Conservation (phyloP, 2,329 filamentous ascomycete species). For the Claviceps cyperi region DNA sequence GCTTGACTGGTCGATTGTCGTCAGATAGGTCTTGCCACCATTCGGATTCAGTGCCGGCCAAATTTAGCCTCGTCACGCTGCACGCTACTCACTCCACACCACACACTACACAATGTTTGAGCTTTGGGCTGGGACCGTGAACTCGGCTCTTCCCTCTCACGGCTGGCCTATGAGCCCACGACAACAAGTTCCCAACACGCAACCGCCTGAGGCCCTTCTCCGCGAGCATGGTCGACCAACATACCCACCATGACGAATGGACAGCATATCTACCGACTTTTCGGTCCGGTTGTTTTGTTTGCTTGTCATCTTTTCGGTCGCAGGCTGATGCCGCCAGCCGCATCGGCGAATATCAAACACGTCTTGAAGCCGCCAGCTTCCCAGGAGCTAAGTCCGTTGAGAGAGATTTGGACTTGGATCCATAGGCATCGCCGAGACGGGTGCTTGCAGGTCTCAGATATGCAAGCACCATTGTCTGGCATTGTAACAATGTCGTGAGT, state of each 20-base stretch:
- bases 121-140: neutral
- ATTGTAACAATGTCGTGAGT: neutral
- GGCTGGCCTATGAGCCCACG: neutral
- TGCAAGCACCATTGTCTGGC: conserved; percentile 4
- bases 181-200: neutral
- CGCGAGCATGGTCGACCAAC: neutral
- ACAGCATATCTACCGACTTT: conserved; percentile 6
- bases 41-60: neutral
- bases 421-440: conserved; percentile 9
- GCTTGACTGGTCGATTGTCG: neutral
- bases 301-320: conserved; percentile 4
- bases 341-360: conserved; percentile 5
- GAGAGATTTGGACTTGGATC: conserved; percentile 3
- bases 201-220: neutral
- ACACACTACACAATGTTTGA: neutral
- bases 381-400: conserved; percentile 1
- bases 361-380: neutral
- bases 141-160: neutral
- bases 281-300: conserved; percentile 7
- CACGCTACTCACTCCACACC: too few relatives aligned
- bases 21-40: neutral
- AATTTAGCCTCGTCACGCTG: too few relatives aligned
- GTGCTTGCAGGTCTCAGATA: conserved; percentile 9
- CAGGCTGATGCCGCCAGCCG: conserved; percentile 5
- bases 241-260: neutral